A percentile compares a stretch with the other conserved stretches of the same genome.
Evolutionary conservation across 441 rosid genomes (phyloP).

Genomic region (Melastoma candidum): DNA sequence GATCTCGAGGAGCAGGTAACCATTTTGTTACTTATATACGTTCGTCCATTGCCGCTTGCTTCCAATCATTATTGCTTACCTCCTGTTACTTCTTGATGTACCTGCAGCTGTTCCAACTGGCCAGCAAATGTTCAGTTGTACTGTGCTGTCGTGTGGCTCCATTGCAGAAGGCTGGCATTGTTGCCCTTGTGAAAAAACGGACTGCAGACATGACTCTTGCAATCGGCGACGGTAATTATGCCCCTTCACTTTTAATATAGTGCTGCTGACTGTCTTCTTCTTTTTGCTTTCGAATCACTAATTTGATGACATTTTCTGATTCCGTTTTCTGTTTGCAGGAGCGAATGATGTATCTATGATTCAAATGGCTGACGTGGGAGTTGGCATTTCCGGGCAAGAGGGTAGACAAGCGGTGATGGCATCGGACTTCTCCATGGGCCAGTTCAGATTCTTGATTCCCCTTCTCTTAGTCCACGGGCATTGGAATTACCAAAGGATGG

Average conservation of each 20-base stretch:
- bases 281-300: slow-evolving; percentile 11
- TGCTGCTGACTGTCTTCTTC: not conserved
- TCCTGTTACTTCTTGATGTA: slow-evolving; percentile 20
- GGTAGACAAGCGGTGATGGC: slow-evolving; percentile 99
- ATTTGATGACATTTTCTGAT: slow-evolving; percentile 6
- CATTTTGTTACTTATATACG: not conserved
- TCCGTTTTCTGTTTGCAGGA: slow-evolving; percentile 32
- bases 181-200: slow-evolving; percentile 84
- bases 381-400: slow-evolving; percentile 96
- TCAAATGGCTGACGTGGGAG: slow-evolving; percentile 99
- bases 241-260: slow-evolving; percentile 14
- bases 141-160: slow-evolving; percentile 99
- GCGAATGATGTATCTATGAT: slow-evolving; percentile 99
- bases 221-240: slow-evolving; percentile 80
- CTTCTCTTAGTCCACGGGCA: slow-evolving; percentile 94
- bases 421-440: slow-evolving; percentile 97
- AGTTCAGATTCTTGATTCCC: slow-evolving; percentile 89
- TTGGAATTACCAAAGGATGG: slow-evolving; percentile 99
- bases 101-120: slow-evolving; percentile 73
- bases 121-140: slow-evolving; percentile 72
- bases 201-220: slow-evolving; percentile 94
- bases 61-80: slow-evolving; percentile 4
- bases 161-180: slow-evolving; percentile 95
- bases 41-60: slow-evolving; percentile 1
- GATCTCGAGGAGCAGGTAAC: slow-evolving; percentile 85